Conservation (phyloP, 2,329 filamentous ascomycete species). For the Ophiostoma ips region DNA sequence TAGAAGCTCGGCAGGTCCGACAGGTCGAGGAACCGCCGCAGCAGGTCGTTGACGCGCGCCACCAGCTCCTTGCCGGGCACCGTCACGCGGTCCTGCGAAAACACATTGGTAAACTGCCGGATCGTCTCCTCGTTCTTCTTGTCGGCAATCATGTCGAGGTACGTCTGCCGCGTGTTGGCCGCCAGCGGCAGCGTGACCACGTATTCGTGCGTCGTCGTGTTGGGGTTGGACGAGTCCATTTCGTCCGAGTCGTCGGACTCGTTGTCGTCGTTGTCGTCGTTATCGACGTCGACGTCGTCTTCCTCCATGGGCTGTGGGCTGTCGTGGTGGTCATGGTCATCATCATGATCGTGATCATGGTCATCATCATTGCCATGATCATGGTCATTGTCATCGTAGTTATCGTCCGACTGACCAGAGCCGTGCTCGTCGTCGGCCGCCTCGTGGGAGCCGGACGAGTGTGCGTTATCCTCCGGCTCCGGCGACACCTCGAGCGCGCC, state of each 20-base stretch:
- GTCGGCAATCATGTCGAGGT: conserved; percentile 34
- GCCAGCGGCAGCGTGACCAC: conserved; percentile 44
- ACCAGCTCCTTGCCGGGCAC: conserved; percentile 28
- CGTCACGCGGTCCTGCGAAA: conserved; percentile 25
- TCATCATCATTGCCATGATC: no score
- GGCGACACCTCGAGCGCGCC: conserved; percentile 3
- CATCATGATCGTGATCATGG: no score
- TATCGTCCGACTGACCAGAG: no score
- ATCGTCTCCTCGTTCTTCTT: conserved; percentile 29
- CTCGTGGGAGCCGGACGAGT: no score
- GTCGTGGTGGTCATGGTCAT: not conserved
- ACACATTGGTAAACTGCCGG: conserved; percentile 29
- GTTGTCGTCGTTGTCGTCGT: not conserved
- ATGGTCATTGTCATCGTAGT: no score
- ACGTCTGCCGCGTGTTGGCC: conserved; percentile 36
- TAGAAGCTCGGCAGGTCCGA: conserved; percentile 44
- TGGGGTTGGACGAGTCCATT: not conserved
- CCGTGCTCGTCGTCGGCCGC: not conserved
- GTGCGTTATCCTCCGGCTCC: not conserved
- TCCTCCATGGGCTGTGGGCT: not conserved
- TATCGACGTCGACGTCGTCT: not conserved
- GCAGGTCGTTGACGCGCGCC: conserved; percentile 34
- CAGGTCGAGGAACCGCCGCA: conserved; percentile 36
- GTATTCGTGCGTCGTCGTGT: conserved; percentile 24
- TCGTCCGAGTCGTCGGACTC: conserved; percentile 1